These are phyloP conservation scores for Dalechampia spathulata DNA, from an alignment of 441 rosid genomes.

Conservation along the genomic window DNA sequence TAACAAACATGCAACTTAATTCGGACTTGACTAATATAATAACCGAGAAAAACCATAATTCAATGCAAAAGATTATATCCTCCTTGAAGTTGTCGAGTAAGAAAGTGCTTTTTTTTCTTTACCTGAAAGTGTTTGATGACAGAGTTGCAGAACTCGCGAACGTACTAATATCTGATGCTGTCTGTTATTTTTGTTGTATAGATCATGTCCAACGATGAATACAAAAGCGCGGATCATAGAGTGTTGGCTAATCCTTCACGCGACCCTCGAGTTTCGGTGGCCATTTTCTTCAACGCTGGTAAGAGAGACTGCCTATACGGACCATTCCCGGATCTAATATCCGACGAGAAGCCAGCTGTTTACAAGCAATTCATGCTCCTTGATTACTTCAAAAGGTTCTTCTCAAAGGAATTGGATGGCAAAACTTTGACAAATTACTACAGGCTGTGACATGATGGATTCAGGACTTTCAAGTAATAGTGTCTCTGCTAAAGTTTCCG, in stretches of 20 bases:
- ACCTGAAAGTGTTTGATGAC: too few relatives aligned
- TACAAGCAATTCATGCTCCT: constrained; percentile 22
- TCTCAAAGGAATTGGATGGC: constrained; percentile 37
- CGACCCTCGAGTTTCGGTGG: constrained; percentile 33
- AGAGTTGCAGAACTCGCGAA: too few relatives aligned
- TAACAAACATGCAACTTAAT: too few relatives aligned
- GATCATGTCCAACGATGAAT: constrained; percentile 50
- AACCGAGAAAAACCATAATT: too few relatives aligned
- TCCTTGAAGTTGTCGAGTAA: too few relatives aligned
- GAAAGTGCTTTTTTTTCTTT: too few relatives aligned
- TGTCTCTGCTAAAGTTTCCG: too few relatives aligned
- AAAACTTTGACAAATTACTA: constrained; percentile 32
- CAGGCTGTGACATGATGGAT: constrained; percentile 17
- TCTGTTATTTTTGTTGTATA: neutral
- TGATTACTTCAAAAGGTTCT: constrained; percentile 30
- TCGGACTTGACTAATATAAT: too few relatives aligned
- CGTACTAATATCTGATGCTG: neutral
- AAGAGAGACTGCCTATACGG: constrained; percentile 26
- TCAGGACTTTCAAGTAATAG: too few relatives aligned
- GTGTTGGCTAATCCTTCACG: constrained; percentile 37
- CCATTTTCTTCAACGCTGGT: constrained; percentile 33
- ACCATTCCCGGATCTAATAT: constrained; percentile 31
- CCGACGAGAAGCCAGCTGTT: constrained; percentile 29
- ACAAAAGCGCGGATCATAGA: constrained; percentile 46
- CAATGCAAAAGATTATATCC: too few relatives aligned